A percentile compares a stretch with the other conserved stretches of the same genome.
These are phyloP conservation scores for Vanrija sp. DNA, from an alignment of 1,284 basidiomycete genomes.

Conservation along the genomic window DNA sequence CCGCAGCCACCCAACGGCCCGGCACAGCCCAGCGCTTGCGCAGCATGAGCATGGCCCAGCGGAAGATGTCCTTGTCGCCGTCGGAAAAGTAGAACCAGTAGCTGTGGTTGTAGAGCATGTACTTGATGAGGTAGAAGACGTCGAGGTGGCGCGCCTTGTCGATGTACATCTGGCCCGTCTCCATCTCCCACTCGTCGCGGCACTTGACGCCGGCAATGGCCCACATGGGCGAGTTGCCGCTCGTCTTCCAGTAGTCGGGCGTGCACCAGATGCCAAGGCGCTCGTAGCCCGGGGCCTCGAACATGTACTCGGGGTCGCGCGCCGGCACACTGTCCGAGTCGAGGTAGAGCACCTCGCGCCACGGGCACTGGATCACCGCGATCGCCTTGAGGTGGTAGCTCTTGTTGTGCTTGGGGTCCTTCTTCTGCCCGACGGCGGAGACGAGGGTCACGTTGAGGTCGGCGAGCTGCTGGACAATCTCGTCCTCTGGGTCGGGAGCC, in stretches of 20 bases:
- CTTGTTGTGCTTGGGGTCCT: conserved; percentile 43
- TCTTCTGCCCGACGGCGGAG: conserved; percentile 39
- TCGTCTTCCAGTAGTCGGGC: conserved; percentile 50
- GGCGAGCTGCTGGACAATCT: conserved; percentile 37
- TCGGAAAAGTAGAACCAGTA: conserved; percentile 53
- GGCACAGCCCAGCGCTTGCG: conserved; percentile 55
- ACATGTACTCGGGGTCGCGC: conserved; percentile 49
- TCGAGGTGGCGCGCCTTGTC: conserved; percentile 53
- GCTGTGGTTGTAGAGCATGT: conserved; percentile 50
- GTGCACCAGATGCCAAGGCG: conserved; percentile 44
- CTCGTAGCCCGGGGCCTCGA: conserved; percentile 47
- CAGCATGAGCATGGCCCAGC: conserved; percentile 51
- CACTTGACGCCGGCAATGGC: conserved; percentile 52
- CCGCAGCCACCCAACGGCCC: conserved; percentile 51
- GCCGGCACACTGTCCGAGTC: conserved; percentile 51
- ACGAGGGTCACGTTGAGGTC: conserved; percentile 46
- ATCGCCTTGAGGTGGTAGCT: conserved; percentile 53
- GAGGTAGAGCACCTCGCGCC: conserved; percentile 52
- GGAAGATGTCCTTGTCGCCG: conserved; percentile 55
- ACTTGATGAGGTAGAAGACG: conserved; percentile 47
- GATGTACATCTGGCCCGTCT: conserved; percentile 53
- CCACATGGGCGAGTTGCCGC: conserved; percentile 51
- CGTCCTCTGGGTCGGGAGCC: conserved; percentile 37
- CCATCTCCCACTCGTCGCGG: conserved; percentile 54
- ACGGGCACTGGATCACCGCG: conserved; percentile 50